A percentile compares a stretch with the other conserved stretches of the same genome.
phyloP scores from a whole-genome alignment of 495 filamentous ascomycete species.

The Penicillium maclennaniae region DNA sequence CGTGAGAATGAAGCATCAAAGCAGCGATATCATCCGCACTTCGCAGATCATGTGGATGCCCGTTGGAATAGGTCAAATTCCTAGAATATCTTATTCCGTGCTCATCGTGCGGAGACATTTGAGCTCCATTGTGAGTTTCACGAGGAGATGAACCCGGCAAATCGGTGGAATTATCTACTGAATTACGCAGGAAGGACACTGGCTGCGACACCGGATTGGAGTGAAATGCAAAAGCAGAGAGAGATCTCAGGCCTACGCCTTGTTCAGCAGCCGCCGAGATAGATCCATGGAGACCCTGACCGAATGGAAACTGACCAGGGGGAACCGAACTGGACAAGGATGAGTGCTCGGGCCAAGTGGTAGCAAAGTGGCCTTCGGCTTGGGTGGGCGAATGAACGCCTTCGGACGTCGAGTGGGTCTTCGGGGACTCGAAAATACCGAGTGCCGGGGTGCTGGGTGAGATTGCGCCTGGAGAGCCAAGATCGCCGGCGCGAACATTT shows the following conservation, averaged over 20 bases:
- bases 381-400: constrained; percentile 18
- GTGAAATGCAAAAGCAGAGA: constrained; percentile 30
- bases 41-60: not conserved
- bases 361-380: constrained; percentile 13
- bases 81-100: constrained; percentile 3
- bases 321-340: constrained; percentile 13
- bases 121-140: constrained; percentile 5
- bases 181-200: constrained; percentile 36
- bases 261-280: constrained; percentile 28
- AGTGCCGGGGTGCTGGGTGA: constrained; percentile 17
- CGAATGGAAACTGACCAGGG: constrained; percentile 20
- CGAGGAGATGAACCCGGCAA: constrained; percentile 1
- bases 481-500: constrained; percentile 7
- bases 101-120: constrained; percentile 10
- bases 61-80: not conserved
- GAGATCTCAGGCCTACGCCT: constrained; percentile 27
- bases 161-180: constrained; percentile 14
- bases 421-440: constrained; percentile 27
- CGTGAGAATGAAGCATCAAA: constrained; percentile 6
- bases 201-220: constrained; percentile 33
- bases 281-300: constrained; percentile 19
- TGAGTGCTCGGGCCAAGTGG: constrained; percentile 27
- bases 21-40: not conserved
- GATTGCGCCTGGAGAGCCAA: constrained; percentile 13
- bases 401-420: constrained; percentile 22